Conservation (phyloP, 306 rosid genomes). For the Aeschynomene evenia region DNA sequence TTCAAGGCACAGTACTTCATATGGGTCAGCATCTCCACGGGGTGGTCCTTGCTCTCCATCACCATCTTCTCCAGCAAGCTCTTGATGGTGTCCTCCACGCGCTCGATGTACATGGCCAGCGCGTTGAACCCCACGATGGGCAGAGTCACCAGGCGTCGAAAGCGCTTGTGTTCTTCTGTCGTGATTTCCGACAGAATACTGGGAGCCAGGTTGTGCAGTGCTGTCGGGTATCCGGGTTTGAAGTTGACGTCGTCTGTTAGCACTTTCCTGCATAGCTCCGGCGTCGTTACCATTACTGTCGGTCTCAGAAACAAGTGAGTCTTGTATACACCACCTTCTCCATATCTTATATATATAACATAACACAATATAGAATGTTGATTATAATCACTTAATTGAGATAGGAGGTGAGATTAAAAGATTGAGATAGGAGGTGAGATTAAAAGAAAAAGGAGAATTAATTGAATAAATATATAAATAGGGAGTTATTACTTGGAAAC, state of each 20-base stretch:
- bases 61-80: slow-evolving; percentile 27
- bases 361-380: too few relatives aligned
- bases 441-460: too few relatives aligned
- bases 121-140: slow-evolving; percentile 29
- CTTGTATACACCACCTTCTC: slow-evolving; percentile 33
- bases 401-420: too few relatives aligned
- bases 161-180: slow-evolving; percentile 23
- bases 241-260: slow-evolving; percentile 27
- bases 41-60: slow-evolving; percentile 26
- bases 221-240: slow-evolving; percentile 33
- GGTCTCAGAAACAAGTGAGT: slow-evolving; percentile 33
- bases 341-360: too few relatives aligned
- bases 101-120: not conserved
- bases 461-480: too few relatives aligned
- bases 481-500: too few relatives aligned
- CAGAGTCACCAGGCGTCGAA: slow-evolving; percentile 28
- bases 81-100: slow-evolving; percentile 17
- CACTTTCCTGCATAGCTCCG: slow-evolving; percentile 24
- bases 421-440: too few relatives aligned
- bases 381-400: too few relatives aligned
- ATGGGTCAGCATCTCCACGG: slow-evolving; percentile 31
- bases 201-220: not conserved
- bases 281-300: too few relatives aligned
- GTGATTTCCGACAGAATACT: not conserved
- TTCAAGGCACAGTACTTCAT: slow-evolving; percentile 23